These are phyloP conservation scores for Dactylellina cionopaga DNA, from an alignment of 2,329 filamentous ascomycete genomes.

Conservation along the genomic window DNA sequence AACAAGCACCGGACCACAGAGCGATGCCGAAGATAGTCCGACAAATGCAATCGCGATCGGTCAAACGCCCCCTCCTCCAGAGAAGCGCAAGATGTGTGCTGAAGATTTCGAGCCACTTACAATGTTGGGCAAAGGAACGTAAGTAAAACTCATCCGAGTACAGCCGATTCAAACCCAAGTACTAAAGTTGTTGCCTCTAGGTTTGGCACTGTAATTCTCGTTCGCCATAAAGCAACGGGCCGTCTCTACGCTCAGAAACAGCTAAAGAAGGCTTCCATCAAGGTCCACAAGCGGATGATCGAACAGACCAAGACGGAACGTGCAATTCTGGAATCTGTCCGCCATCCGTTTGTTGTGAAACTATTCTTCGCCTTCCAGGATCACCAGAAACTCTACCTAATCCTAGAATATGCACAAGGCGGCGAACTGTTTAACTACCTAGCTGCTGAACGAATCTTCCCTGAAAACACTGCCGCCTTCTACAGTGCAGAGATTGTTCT, in stretches of 20 bases:
- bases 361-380: conserved; percentile 99
- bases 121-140: conserved; percentile 95
- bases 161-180: too few species aligned
- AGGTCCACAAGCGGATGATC: conserved; percentile 92
- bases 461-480: conserved; percentile 87
- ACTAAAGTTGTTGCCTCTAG: too few species aligned
- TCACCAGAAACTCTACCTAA: conserved; percentile 95
- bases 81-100: conserved; percentile 84
- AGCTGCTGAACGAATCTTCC: conserved; percentile 92
- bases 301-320: conserved; percentile 98
- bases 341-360: conserved; percentile 97
- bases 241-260: conserved; percentile 97
- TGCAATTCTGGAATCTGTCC: conserved; percentile 90
- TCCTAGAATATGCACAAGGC: conserved; percentile 95
- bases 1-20: conserved; percentile 37
- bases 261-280: conserved; percentile 94
- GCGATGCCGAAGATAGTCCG: conserved; percentile 27
- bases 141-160: conserved; percentile 34
- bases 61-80: conserved; percentile 5
- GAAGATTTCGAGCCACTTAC: conserved; percentile 89
- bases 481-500: conserved; percentile 99
- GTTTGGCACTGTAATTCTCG: conserved; percentile 88
- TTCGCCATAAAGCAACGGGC: conserved; percentile 87
- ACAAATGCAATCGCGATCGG: conserved; percentile 42
- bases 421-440: conserved; percentile 97